Base-by-base conservation (phyloP, 441 rosid species). In the Cnidoscolus chayamansa region DNA sequence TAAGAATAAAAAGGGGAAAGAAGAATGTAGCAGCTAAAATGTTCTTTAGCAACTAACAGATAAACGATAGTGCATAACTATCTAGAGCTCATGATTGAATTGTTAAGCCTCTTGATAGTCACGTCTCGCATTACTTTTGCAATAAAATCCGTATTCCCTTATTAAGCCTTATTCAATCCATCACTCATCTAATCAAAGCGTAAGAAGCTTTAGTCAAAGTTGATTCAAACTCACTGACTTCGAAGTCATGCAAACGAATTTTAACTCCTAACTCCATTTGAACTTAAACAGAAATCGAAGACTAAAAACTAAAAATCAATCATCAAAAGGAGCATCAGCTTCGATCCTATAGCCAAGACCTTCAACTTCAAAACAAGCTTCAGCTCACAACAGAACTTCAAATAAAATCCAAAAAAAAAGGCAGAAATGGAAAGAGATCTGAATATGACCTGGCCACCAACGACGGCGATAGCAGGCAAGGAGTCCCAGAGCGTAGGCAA, bases 401-500 rank as follows among this genome's bases (percentile, higher is more conserved):
- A 72, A n/a, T 48, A 70, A 10, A 59, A 70, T 9, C 1, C 25
- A 48, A 64, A 13, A 40, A 43, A 17, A 51, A 0, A 15, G 47
- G 5, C 12, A 32, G 17, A 32, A 35, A 61, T 16, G 51, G 25
- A 31, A 12, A 30, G 3, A 63, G 72, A 77, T 77, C 60, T 35
- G 31, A 45, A 11, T 45, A 48, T 2, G 32, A 95, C 98, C 97
- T 95, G 99, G 72, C 99, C 98, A 78, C 99, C 99, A 78, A 93
- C 99, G 76, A 95, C 99, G 63, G 98, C 99, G 65, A 95, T 93
- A 57, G 98, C 78, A 6, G 99, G 99, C 49, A 95, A 77, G 61
- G 98, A 86, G 80, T 95, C 99, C 99, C 99, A 95, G 4, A 95
- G 90, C 60, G 99, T 95, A 54, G 99, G 99, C 61, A 95, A 76